A percentile compares a stretch with the other conserved stretches of the same genome.
Evolutionary conservation across 148 eudicot species (phyloP).

Genomic region (Vaccinium myrtillus): DNA sequence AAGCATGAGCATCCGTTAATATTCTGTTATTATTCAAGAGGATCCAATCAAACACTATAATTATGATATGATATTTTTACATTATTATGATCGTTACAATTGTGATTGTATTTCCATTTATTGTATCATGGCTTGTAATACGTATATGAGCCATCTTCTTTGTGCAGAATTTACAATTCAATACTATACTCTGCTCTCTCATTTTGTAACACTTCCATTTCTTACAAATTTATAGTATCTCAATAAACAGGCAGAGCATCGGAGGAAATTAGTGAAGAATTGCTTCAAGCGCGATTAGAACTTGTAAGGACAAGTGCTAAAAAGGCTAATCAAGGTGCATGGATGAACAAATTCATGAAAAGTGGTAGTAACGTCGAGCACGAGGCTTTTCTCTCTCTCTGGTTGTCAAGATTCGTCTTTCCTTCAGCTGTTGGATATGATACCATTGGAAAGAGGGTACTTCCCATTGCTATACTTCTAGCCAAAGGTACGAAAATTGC

Average conservation of each 20-base stretch:
- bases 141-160: no score
- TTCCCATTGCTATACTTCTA: conserved; percentile 11
- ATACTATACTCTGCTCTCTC: no score
- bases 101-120: no score
- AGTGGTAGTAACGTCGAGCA: conserved; percentile 29
- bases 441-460: background rate
- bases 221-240: no score
- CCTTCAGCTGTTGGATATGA: background rate
- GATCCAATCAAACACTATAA: no score
- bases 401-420: conserved; percentile 49
- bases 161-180: no score
- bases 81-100: no score
- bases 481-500: conserved; percentile 29
- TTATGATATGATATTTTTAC: no score
- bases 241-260: background rate
- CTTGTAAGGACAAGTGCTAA: background rate
- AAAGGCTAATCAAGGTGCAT: background rate
- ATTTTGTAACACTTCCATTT: no score
- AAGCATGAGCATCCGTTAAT: no score
- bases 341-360: background rate
- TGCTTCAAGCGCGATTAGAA: background rate
- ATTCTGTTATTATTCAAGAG: no score
- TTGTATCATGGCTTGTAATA: no score
- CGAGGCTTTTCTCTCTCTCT: conserved; percentile 40
- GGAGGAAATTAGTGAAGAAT: background rate